A percentile compares a stretch with the other conserved stretches of the same genome.
Conservation (phyloP, 257 asterid genomes). For the Fraxinus americana region DNA sequence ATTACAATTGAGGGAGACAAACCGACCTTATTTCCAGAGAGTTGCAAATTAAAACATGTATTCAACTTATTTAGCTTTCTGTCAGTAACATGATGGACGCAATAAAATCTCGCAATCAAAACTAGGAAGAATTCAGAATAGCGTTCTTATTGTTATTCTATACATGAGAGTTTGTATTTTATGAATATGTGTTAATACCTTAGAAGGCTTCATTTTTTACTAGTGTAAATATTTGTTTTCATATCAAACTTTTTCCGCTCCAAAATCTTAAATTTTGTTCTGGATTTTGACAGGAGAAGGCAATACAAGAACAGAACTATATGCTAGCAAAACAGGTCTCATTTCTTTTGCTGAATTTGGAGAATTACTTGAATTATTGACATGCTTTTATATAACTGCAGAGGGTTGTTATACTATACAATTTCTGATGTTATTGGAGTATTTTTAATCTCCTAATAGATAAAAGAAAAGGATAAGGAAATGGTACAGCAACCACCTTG, state of each 20-base stretch:
- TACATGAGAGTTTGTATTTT: too few species aligned
- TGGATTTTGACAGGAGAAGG: slow-evolving; percentile 55
- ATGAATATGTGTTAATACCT: too few species aligned
- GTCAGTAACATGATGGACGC: too few species aligned
- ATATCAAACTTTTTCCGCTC: neutral
- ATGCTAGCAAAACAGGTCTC: slow-evolving; percentile 64
- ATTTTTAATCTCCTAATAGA: slow-evolving; percentile 31
- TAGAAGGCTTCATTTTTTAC: too few species aligned
- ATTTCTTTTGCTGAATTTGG: neutral
- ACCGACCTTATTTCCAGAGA: neutral
- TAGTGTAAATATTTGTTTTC: neutral
- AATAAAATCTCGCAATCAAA: too few species aligned
- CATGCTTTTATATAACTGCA: neutral
- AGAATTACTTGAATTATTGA: too few species aligned
- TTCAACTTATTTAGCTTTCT: neutral
- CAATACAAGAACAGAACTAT: slow-evolving; percentile 76
- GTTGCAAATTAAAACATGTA: neutral
- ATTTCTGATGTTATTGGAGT: neutral
- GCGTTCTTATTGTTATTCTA: too few species aligned
- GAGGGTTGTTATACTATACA: neutral
- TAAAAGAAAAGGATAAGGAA: slow-evolving; percentile 68
- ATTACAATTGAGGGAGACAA: neutral
- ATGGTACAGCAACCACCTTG: slow-evolving; percentile 47
- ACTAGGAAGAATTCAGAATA: neutral
- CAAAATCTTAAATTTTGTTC: neutral